A percentile compares a stretch with the other conserved stretches of the same genome.
phyloP scores from a whole-genome alignment of 2,329 filamentous ascomycete species.

The Phialocephala subalpina region DNA sequence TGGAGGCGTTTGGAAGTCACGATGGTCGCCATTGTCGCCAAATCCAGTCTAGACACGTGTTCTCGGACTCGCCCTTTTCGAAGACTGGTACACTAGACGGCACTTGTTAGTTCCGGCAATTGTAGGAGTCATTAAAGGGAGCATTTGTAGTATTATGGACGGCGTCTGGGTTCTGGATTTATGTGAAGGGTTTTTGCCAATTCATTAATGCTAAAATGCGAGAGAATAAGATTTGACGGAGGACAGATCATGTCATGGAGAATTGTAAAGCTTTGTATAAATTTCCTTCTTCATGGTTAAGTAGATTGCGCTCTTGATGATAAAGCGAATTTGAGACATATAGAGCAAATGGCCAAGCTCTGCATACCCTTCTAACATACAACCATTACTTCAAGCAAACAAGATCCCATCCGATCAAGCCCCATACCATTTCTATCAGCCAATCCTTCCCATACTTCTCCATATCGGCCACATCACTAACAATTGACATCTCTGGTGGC shows the following conservation, averaged over 20 bases:
- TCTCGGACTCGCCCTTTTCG: too few species aligned
- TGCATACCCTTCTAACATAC: not conserved
- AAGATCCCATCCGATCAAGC: slow-evolving; percentile 30
- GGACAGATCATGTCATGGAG: not conserved
- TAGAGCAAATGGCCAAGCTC: not conserved
- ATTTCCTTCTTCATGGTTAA: not conserved
- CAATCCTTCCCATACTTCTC: slow-evolving; percentile 23
- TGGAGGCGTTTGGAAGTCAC: too few species aligned
- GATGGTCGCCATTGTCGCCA: too few species aligned
- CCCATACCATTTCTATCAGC: slow-evolving; percentile 28
- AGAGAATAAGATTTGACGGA: not conserved
- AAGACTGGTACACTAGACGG: too few species aligned
- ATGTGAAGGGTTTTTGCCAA: too few species aligned
- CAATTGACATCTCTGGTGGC: slow-evolving; percentile 16
- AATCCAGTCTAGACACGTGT: too few species aligned
- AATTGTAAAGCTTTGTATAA: not conserved
- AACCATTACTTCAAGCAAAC: slow-evolving; percentile 1
- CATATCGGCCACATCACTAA: too few species aligned
- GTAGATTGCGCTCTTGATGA: not conserved
- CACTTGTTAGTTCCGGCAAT: too few species aligned
- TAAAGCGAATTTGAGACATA: not conserved
- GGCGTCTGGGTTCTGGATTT: too few species aligned
- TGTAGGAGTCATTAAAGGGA: too few species aligned
- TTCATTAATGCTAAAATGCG: too few species aligned
- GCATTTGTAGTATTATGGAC: too few species aligned